Evolutionary conservation across 257 asterid genomes (phyloP).

Genomic region (Hygrophila difformis): DNA sequence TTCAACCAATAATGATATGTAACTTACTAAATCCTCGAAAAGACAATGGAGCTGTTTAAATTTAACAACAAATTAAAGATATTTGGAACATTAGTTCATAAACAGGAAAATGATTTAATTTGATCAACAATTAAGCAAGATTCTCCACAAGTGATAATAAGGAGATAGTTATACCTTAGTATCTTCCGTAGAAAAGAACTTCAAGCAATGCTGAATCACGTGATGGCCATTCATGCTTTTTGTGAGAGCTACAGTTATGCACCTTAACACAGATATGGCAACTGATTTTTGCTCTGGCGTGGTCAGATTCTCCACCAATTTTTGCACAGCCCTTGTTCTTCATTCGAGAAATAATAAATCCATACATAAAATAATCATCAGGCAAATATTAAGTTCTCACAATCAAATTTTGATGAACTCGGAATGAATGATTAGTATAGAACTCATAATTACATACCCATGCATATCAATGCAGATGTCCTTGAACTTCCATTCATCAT

Average conservation of each 20-base stretch:
- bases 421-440: too few species aligned
- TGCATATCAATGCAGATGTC: slow-evolving; percentile 29
- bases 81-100: too few species aligned
- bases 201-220: slow-evolving; percentile 42
- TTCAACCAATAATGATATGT: too few species aligned
- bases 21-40: too few species aligned
- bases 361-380: neutral
- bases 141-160: neutral
- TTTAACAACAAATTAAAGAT: too few species aligned
- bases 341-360: neutral
- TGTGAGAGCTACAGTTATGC: slow-evolving; percentile 26
- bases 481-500: slow-evolving; percentile 17
- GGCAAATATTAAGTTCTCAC: too few species aligned
- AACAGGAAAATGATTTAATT: too few species aligned
- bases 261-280: slow-evolving; percentile 20
- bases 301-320: slow-evolving; percentile 27
- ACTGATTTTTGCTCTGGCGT: slow-evolving; percentile 25
- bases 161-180: slow-evolving; percentile 27
- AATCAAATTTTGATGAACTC: too few species aligned
- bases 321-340: slow-evolving; percentile 54
- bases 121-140: too few species aligned
- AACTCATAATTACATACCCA: slow-evolving; percentile 26
- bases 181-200: slow-evolving; percentile 25
- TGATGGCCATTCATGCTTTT: slow-evolving; percentile 45
- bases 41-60: too few species aligned